Evolutionary conservation across 768 basidiomycete species (phyloP).

Genomic region (Coprinopsis sp.): DNA sequence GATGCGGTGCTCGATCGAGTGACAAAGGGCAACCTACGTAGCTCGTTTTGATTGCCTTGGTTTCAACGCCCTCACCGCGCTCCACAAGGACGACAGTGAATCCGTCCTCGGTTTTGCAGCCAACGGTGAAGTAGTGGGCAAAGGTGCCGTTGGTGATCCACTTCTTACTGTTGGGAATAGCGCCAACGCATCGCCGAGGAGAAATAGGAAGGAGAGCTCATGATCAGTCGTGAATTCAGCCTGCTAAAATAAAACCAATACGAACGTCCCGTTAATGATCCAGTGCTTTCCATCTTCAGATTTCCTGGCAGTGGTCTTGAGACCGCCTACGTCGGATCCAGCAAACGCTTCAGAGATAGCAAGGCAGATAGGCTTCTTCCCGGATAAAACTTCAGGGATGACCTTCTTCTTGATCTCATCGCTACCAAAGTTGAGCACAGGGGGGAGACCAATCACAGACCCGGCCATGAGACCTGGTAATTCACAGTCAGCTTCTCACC

Average conservation of each 20-base stretch:
- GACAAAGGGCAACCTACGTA: conserved; percentile 16
- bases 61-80: conserved; percentile 76
- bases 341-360: conserved; percentile 90
- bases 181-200: background rate
- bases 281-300: conserved; percentile 76
- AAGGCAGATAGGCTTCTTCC: conserved; percentile 75
- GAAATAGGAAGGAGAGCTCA: too few species aligned
- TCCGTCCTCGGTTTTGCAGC: conserved; percentile 61
- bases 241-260: conserved; percentile 7
- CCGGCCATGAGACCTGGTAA: conserved; percentile 56
- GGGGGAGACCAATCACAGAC: conserved; percentile 79
- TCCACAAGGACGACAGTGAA: conserved; percentile 87
- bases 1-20: background rate
- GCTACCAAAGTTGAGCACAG: conserved; percentile 77
- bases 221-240: background rate
- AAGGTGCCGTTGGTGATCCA: conserved; percentile 76
- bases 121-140: conserved; percentile 59
- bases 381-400: conserved; percentile 61
- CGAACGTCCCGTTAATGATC: conserved; percentile 66
- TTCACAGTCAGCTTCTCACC: background rate
- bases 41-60: conserved; percentile 78
- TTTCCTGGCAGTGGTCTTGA: conserved; percentile 70
- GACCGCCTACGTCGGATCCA: conserved; percentile 74
- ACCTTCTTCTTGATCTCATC: conserved; percentile 50
- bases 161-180: conserved; percentile 50